These are phyloP conservation scores for Solanum peruvianum DNA, from an alignment of 257 asterid genomes.

Conservation along the genomic window DNA sequence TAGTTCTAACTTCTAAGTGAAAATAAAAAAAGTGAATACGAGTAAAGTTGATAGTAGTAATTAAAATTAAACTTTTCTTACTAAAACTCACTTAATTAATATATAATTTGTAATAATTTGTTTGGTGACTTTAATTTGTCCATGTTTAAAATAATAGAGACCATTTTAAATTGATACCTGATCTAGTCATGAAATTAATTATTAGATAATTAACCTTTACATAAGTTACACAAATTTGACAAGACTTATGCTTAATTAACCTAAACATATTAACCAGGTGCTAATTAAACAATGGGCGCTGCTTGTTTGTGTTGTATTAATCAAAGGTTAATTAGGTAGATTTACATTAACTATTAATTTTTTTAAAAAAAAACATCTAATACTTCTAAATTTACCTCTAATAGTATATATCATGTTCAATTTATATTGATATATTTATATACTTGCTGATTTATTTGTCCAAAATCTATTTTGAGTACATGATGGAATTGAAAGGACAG, in stretches of 20 bases:
- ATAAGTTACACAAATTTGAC: not conserved
- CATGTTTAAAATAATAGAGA: not conserved
- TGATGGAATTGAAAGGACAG: slow-evolving; percentile 62
- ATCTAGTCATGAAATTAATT: not conserved
- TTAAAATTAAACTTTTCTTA: not conserved
- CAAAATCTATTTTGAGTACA: slow-evolving; percentile 47
- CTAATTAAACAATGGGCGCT: not conserved
- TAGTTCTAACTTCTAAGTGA: not conserved
- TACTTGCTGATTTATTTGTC: not conserved
- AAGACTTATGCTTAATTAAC: not conserved
- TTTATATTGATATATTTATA: not conserved
- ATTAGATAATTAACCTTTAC: not conserved
- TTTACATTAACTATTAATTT: not conserved
- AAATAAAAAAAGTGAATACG: not conserved
- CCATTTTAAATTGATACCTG: not conserved
- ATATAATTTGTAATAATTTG: not conserved
- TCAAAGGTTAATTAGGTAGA: not conserved
- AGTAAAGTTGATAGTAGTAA: not conserved
- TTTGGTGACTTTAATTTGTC: not conserved
- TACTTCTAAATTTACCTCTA: not conserved
- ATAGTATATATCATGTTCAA: not conserved
- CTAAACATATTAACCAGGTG: not conserved
- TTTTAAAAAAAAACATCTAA: not conserved
- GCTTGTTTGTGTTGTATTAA: not conserved
- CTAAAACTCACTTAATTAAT: not conserved